Conservation (phyloP, 2,329 filamentous ascomycete species). For the Ceratocystiopsis minuta region DNA sequence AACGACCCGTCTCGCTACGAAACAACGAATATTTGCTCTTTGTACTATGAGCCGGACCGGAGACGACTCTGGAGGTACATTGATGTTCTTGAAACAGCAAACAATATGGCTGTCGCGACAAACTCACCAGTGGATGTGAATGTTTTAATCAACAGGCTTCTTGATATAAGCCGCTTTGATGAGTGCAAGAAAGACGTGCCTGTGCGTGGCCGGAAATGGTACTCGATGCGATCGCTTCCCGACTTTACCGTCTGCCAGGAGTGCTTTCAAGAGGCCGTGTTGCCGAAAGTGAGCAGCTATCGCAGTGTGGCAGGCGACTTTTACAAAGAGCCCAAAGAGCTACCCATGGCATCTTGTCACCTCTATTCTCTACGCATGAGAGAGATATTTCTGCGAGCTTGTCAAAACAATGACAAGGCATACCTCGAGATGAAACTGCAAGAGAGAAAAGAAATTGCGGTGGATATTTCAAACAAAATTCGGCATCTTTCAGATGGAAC, state of each 20-base stretch:
- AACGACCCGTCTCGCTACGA: slow-evolving; percentile 27
- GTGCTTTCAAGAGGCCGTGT: slow-evolving; percentile 68
- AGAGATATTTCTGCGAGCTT: slow-evolving; percentile 48
- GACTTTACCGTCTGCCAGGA: slow-evolving; percentile 74
- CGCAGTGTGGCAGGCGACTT: slow-evolving; percentile 46
- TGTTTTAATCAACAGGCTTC: slow-evolving; percentile 45
- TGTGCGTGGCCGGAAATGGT: slow-evolving; percentile 49
- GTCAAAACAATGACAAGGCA: slow-evolving; percentile 45
- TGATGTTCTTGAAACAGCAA: slow-evolving; percentile 38
- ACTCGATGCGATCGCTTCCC: slow-evolving; percentile 56
- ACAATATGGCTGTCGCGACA: slow-evolving; percentile 29
- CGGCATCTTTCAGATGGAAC: slow-evolving; percentile 12
- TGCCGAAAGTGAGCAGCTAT: slow-evolving; percentile 35
- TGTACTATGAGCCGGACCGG: slow-evolving; percentile 39
- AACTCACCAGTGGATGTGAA: slow-evolving; percentile 35
- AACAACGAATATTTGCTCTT: slow-evolving; percentile 43
- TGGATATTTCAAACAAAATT: slow-evolving; percentile 38
- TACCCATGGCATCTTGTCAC: slow-evolving; percentile 44
- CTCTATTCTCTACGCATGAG: slow-evolving; percentile 71
- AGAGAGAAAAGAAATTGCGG: slow-evolving; percentile 42
- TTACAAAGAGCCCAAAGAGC: slow-evolving; percentile 37
- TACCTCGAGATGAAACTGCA: slow-evolving; percentile 40
- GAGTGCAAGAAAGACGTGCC: slow-evolving; percentile 51
- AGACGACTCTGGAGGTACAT: slow-evolving; percentile 41
- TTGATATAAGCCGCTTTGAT: slow-evolving; percentile 35